Evolutionary conservation across 176 grass and related monocot genomes (phyloP), one percentile per base, ranked within the genome.

Genomic region (Bonia amplexicaulis): DNA sequence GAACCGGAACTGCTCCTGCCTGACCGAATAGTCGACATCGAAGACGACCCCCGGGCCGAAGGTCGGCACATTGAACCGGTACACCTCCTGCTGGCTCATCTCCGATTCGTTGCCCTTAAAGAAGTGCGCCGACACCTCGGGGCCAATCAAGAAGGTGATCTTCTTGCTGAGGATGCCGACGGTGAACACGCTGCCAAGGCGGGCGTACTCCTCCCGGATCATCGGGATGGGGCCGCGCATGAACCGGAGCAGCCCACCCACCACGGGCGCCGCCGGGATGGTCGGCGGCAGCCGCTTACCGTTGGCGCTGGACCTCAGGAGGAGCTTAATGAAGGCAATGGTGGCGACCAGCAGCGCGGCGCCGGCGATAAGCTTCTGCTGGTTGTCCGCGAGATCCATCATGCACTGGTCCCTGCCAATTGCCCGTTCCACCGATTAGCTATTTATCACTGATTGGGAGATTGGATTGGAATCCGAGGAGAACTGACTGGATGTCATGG

Each of bases 41-140:
- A 92, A 98, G 9, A 90, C 93, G 47, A 98, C 93, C 45, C 93
- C 96, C 0, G 86, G 96, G 9, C 96, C 96, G 19, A 98, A 98
- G 1, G 96, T 94, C 10, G 96, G 89, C 41, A 94, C 93, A 27
- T 95, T 98, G 88, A 98, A 98, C 65, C 79, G 69, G 80, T 98
- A 98, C 7, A 98, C 96, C 88, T 98, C 96, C 70, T 95, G 90
- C 89, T 98, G 96, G 88, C 96, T 98, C 80, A 98, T 82, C 79
- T 98, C 91, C 6, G 83, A 31, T 86, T 98, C 96, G 6, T 85
- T 83, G 15, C 93, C 91, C 86, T 98, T 98, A 80, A 98, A 98
- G 74, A 98, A 90, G 78, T 98, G 89, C 0, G 69, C 88, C 2
- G 96, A 98, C 17, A 98, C 93, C 70, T 98, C 96, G 0, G 93